Evolutionary conservation across 2,329 filamentous ascomycete genomes (phyloP).

Genomic region (Paecilomyces formosus): DNA sequence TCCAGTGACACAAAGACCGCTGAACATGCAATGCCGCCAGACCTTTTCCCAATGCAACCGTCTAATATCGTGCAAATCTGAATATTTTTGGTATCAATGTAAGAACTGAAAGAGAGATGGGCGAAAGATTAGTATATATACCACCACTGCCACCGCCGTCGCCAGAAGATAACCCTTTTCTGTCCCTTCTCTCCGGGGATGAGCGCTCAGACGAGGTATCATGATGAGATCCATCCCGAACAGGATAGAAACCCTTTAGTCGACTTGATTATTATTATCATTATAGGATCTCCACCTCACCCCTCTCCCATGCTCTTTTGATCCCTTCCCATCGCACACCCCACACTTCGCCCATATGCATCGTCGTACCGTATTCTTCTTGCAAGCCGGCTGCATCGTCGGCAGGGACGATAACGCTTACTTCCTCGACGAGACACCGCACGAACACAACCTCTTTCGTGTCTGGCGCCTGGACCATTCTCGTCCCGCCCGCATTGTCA

Average conservation of each 20-base stretch:
- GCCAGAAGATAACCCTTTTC: no score
- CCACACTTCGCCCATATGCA: slow-evolving; percentile 56
- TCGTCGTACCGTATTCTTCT: slow-evolving; percentile 26
- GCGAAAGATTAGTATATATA: neutral
- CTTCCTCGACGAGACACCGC: slow-evolving; percentile 46
- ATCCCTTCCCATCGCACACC: slow-evolving; percentile 70
- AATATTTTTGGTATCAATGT: neutral
- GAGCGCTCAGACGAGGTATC: neutral
- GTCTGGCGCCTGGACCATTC: slow-evolving; percentile 88
- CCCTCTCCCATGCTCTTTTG: slow-evolving; percentile 42
- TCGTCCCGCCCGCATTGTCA: slow-evolving; percentile 80
- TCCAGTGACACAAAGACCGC: neutral
- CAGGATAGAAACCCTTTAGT: neutral
- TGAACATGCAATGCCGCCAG: neutral
- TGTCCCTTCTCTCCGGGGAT: neutral
- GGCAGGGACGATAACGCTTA: slow-evolving; percentile 32
- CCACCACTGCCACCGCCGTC: neutral
- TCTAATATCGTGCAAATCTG: neutral
- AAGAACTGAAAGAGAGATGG: neutral
- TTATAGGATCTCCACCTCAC: slow-evolving; percentile 38
- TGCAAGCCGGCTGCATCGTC: slow-evolving; percentile 18
- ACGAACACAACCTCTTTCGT: slow-evolving; percentile 78
- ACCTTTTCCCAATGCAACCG: neutral
- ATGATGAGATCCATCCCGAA: neutral
- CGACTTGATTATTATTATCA: neutral